A percentile compares a stretch with the other conserved stretches of the same genome.
phyloP scores from a whole-genome alignment of 2,329 filamentous ascomycete genomes.

The Bimuria novae-zelandiae region DNA sequence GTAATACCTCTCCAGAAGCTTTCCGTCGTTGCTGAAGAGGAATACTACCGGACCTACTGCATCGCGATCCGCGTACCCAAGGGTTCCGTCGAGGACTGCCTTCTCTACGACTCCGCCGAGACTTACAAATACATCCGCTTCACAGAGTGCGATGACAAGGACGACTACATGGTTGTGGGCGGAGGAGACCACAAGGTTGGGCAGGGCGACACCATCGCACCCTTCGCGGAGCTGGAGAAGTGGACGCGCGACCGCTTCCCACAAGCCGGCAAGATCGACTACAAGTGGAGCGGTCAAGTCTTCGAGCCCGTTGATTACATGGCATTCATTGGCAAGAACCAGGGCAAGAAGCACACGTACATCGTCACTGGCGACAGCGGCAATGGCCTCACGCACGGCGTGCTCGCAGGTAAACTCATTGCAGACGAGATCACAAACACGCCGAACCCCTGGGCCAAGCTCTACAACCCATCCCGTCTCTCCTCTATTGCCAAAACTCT shows the following conservation, averaged over 20 bases:
- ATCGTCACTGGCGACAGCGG: slow-evolving; percentile 63
- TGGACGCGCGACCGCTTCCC: slow-evolving; percentile 61
- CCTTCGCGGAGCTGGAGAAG: slow-evolving; percentile 57
- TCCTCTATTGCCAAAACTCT: slow-evolving; percentile 52
- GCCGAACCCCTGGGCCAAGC: slow-evolving; percentile 54
- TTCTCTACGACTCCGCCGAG: slow-evolving; percentile 61
- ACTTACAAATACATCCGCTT: slow-evolving; percentile 61
- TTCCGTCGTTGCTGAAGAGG: slow-evolving; percentile 58
- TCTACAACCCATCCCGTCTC: slow-evolving; percentile 58
- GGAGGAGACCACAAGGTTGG: slow-evolving; percentile 65
- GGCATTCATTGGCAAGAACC: slow-evolving; percentile 62
- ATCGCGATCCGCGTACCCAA: slow-evolving; percentile 61
- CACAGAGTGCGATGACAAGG: slow-evolving; percentile 57
- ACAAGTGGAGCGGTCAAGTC: slow-evolving; percentile 63
- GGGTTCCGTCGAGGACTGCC: slow-evolving; percentile 57
- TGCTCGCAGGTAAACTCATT: slow-evolving; percentile 58
- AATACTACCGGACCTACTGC: slow-evolving; percentile 60
- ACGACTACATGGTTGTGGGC: slow-evolving; percentile 62
- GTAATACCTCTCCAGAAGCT: slow-evolving; percentile 62
- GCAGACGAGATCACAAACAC: slow-evolving; percentile 59
- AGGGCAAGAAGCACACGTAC: slow-evolving; percentile 57
- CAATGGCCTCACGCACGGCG: slow-evolving; percentile 62
- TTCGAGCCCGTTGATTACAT: slow-evolving; percentile 61
- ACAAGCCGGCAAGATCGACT: slow-evolving; percentile 55
- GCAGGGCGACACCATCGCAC: slow-evolving; percentile 52